phyloP scores from a whole-genome alignment of 148 eudicot species.

The Beta vulgaris region DNA sequence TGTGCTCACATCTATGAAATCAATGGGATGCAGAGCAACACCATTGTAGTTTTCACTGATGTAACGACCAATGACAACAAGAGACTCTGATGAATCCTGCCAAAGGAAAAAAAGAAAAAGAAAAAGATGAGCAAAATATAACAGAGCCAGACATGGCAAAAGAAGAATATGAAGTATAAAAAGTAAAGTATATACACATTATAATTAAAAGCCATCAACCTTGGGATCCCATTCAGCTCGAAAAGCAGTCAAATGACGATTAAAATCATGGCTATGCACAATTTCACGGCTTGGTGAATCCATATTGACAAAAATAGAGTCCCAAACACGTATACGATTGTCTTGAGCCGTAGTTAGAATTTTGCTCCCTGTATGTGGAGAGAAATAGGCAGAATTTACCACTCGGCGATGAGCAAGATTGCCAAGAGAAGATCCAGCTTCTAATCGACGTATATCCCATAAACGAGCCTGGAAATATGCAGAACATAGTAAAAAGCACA shows the following conservation, averaged over 20 bases:
- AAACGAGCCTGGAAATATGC: constrained; percentile 66
- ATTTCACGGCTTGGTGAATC: constrained; percentile 94
- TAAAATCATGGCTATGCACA: constrained; percentile 97
- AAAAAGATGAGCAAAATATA: not conserved
- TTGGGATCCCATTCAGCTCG: constrained; percentile 99
- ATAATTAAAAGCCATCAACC: constrained; percentile 34
- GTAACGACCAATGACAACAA: constrained; percentile 91
- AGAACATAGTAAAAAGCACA: constrained; percentile 8
- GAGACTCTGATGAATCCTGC: constrained; percentile 94
- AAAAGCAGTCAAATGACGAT: constrained; percentile 85
- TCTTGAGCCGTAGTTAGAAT: constrained; percentile 90
- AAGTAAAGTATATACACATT: not conserved
- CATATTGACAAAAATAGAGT: constrained; percentile 69
- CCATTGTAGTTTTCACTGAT: constrained; percentile 91
- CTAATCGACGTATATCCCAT: constrained; percentile 85
- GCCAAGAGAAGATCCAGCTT: constrained; percentile 63
- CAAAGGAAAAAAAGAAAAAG: constrained; percentile 7
- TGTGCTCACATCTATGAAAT: constrained; percentile 79
- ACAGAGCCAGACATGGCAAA: not conserved
- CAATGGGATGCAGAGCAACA: constrained; percentile 88
- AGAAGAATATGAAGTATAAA: not conserved
- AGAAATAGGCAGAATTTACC: constrained; percentile 93
- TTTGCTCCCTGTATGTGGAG: constrained; percentile 87
- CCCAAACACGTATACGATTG: constrained; percentile 94
- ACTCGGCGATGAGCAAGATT: constrained; percentile 81